Evolutionary conservation across 257 asterid genomes (phyloP).

Genomic region (Solanum virginianum): DNA sequence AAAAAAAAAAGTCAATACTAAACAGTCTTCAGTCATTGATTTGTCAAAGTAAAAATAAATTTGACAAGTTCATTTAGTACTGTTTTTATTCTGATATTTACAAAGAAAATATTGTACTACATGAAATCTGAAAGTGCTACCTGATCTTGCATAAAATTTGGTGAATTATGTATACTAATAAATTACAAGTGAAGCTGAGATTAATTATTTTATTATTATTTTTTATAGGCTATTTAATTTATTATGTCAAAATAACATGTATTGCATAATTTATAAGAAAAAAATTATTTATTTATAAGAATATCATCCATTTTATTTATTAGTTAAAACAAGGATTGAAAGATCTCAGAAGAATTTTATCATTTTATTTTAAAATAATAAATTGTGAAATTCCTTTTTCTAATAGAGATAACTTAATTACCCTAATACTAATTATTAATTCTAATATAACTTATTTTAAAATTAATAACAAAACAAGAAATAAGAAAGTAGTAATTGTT

Average conservation of each 20-base stretch:
- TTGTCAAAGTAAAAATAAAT: too few species aligned
- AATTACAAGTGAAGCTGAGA: not conserved
- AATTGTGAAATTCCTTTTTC: not conserved
- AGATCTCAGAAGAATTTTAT: not conserved
- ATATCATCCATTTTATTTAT: not conserved
- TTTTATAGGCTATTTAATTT: not conserved
- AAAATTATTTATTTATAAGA: not conserved
- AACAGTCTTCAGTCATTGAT: not conserved
- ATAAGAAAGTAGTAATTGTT: too few species aligned
- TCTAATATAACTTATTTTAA: not conserved
- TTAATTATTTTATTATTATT: not conserved
- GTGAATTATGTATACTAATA: not conserved
- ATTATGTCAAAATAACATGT: not conserved
- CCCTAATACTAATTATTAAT: too few species aligned
- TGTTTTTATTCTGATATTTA: too few species aligned
- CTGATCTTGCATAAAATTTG: not conserved
- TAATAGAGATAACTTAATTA: too few species aligned
- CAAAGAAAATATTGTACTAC: too few species aligned
- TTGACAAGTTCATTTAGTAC: too few species aligned
- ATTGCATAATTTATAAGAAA: not conserved
- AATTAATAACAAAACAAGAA: not conserved
- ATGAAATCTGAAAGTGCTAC: too few species aligned
- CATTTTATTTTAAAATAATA: not conserved
- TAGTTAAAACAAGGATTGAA: not conserved
- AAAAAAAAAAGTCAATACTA: too few species aligned